A percentile compares a stretch with the other conserved stretches of the same genome.
Conservation (phyloP, 2,329 filamentous ascomycete species). For the Phaeoacremonium minimum region DNA sequence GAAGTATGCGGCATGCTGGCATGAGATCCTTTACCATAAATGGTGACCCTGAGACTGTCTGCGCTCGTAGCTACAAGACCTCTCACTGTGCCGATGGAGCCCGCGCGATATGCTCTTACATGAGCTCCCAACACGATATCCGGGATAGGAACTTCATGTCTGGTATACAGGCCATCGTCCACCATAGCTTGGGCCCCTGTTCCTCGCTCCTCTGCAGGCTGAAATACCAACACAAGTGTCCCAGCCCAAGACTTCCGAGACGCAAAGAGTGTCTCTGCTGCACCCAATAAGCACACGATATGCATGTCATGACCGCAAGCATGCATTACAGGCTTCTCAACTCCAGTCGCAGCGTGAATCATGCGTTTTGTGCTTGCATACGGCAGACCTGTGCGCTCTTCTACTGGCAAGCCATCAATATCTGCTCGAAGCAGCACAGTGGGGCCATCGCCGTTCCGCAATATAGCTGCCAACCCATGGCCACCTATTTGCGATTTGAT, state of each 20-base stretch:
- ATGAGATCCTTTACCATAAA: conserved; percentile 37
- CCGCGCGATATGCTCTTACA: conserved; percentile 16
- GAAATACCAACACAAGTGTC: conserved; percentile 60
- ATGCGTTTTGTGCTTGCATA: conserved; percentile 47
- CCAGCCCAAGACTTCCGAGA: conserved; percentile 49
- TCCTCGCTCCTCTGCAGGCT: conserved; percentile 62
- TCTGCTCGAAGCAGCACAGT: conserved; percentile 57
- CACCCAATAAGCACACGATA: conserved; percentile 51
- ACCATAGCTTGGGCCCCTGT: conserved; percentile 47
- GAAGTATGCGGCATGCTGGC: conserved; percentile 32
- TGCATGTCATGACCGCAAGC: conserved; percentile 67
- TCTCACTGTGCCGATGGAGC: conserved; percentile 27
- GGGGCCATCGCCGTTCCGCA: conserved; percentile 49
- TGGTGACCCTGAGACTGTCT: conserved; percentile 19
- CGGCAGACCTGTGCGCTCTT: conserved; percentile 47
- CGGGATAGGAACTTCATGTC: conserved; percentile 20
- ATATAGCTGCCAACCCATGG: conserved; percentile 50
- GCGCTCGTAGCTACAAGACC: conserved; percentile 17
- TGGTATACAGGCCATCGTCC: conserved; percentile 25
- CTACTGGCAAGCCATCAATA: conserved; percentile 56
- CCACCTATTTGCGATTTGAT: conserved; percentile 47
- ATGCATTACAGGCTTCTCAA: conserved; percentile 57
- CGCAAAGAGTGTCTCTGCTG: conserved; percentile 41
- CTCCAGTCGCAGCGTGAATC: conserved; percentile 35
- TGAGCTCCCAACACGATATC: conserved; percentile 31